phyloP scores from a whole-genome alignment of 2,329 filamentous ascomycete genomes.

The Stagonosporopsis vannaccii region DNA sequence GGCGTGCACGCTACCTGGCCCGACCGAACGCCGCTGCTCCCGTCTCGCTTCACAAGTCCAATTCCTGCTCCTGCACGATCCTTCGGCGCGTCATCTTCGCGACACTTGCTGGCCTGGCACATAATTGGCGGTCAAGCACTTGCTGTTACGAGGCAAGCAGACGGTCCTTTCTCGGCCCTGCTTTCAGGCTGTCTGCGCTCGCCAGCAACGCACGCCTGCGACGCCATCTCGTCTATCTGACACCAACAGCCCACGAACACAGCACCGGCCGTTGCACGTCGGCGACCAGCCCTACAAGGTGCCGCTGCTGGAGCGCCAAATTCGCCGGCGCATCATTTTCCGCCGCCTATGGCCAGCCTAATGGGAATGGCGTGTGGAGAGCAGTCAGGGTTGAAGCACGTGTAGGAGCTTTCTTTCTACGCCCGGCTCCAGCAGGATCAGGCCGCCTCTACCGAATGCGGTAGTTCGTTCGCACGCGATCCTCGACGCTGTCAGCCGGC shows the following conservation, averaged over 20 bases:
- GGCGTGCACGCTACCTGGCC: slow-evolving; percentile 1
- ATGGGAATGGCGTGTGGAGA: slow-evolving; percentile 6
- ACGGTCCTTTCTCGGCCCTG: slow-evolving; percentile 11
- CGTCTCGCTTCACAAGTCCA: slow-evolving; percentile 13
- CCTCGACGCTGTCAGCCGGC: not conserved
- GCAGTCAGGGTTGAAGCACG: not conserved
- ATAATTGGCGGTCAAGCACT: slow-evolving; percentile 3
- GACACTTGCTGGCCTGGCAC: slow-evolving; percentile 8
- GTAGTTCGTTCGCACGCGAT: slow-evolving; percentile 2
- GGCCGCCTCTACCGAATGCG: slow-evolving; percentile 1
- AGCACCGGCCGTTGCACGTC: slow-evolving; percentile 21
- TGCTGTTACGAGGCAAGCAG: slow-evolving; percentile 3
- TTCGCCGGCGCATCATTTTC: slow-evolving; percentile 3
- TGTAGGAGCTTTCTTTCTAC: not conserved
- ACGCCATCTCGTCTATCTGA: slow-evolving; percentile 16
- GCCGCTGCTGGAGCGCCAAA: not conserved
- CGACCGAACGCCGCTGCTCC: slow-evolving; percentile 18
- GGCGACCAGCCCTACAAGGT: slow-evolving; percentile 18
- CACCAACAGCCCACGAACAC: slow-evolving; percentile 13
- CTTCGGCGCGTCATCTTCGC: slow-evolving; percentile 18
- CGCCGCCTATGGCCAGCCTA: slow-evolving; percentile 3
- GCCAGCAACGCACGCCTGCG: not conserved
- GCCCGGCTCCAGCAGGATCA: slow-evolving; percentile 6
- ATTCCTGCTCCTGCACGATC: slow-evolving; percentile 15
- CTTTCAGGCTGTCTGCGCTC: slow-evolving; percentile 4